Evolutionary conservation across 345 rosid genomes (phyloP).

Genomic region (Mallotus nudiflorus): DNA sequence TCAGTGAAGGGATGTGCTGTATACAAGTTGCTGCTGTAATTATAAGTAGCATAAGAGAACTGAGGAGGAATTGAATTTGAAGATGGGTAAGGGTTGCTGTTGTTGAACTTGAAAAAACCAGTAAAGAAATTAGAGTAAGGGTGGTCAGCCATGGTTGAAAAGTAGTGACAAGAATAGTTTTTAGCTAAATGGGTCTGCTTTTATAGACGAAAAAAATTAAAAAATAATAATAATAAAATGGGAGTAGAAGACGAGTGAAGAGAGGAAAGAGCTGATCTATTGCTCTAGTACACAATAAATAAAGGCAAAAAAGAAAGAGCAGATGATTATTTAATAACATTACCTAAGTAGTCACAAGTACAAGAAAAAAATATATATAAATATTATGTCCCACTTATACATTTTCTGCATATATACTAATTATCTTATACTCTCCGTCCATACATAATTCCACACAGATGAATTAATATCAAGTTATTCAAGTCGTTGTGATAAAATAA

Average conservation of each 20-base stretch:
- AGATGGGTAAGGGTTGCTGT: constrained; percentile 32
- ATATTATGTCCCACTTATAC: no score
- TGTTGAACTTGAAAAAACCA: constrained; percentile 47
- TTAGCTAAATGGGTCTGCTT: constrained; percentile 49
- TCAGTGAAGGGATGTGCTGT: constrained; percentile 10
- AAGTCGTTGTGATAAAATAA: no score
- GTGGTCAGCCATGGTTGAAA: constrained; percentile 77
- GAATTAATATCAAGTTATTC: no score
- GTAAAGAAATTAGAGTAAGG: constrained; percentile 74
- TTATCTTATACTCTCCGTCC: no score
- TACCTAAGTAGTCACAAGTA: no score
- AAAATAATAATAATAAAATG: constrained; percentile 34
- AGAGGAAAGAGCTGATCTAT: no score
- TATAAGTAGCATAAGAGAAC: not conserved
- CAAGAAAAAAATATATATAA: no score
- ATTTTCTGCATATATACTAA: no score
- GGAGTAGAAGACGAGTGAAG: constrained; percentile 48
- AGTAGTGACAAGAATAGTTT: constrained; percentile 34
- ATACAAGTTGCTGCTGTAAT: not conserved
- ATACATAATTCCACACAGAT: no score
- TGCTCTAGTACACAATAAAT: constrained; percentile 7
- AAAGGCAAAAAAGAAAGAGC: constrained; percentile 17
- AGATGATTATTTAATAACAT: not conserved
- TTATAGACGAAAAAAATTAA: constrained; percentile 41
- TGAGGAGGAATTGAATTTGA: constrained; percentile 20